Percentiles rank a stretch among this genome's conserved stretches.
Conservation (phyloP, 805 yeast species). For the Ogataea trehalophila region DNA sequence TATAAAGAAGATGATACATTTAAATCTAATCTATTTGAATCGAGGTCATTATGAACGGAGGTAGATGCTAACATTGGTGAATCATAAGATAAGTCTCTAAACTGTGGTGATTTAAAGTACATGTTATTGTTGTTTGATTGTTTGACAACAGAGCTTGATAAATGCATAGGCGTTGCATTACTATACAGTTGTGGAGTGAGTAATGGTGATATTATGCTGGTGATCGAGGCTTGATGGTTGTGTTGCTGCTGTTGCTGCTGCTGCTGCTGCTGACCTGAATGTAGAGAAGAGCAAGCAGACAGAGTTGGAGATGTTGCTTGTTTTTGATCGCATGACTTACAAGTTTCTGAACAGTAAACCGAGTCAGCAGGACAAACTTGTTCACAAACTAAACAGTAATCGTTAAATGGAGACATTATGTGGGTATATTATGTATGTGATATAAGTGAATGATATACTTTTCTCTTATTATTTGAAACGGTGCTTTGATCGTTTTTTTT, state of each 20-base stretch:
- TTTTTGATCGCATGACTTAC: conserved; percentile 24
- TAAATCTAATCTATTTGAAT: conserved; percentile 28
- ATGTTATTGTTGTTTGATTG: not conserved
- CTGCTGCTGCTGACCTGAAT: conserved; percentile 5
- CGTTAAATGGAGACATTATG: conserved; percentile 37
- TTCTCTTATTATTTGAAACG: not conserved
- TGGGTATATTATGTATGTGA: not conserved
- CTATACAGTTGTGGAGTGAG: conserved; percentile 24
- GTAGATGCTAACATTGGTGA: conserved; percentile 27
- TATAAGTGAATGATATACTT: not conserved
- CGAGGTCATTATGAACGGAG: conserved; percentile 21
- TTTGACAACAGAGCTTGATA: not conserved
- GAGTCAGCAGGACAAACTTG: conserved; percentile 27
- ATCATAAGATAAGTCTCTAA: conserved; percentile 26
- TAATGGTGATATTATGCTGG: conserved; percentile 26
- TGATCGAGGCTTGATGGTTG: conserved; percentile 6
- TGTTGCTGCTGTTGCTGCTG: conserved; percentile 5
- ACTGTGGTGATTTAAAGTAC: conserved; percentile 20
- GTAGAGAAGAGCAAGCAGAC: conserved; percentile 18
- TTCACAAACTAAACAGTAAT: conserved; percentile 34
- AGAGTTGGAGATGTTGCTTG: conserved; percentile 22
- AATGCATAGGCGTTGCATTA: not conserved
- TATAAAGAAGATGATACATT: conserved; percentile 10
- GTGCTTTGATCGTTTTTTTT: not conserved
- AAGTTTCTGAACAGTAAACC: conserved; percentile 31